A percentile compares a stretch with the other conserved stretches of the same genome.
Evolutionary conservation across 768 basidiomycete species (phyloP).

Genomic region (Russula foetens): DNA sequence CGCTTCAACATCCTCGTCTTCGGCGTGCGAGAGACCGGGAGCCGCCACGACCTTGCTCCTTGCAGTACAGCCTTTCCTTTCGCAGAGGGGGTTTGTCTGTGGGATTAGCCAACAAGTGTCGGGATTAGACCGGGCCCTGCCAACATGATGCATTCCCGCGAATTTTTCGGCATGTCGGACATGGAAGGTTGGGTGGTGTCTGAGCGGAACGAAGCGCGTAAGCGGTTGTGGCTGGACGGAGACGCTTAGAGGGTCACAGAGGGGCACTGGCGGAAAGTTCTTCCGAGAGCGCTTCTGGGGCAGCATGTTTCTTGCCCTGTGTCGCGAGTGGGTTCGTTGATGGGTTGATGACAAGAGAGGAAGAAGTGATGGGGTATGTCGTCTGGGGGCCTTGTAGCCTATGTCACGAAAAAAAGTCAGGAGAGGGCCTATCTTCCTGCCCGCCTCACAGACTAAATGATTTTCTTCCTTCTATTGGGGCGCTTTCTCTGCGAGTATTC

Average conservation of each 20-base stretch:
- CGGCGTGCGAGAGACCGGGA: constrained; percentile 54
- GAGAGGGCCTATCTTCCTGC: too few relatives aligned
- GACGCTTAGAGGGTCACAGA: constrained; percentile 52
- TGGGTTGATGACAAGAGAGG: constrained; percentile 47
- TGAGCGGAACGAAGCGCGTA: constrained; percentile 63
- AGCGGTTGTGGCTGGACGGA: constrained; percentile 40
- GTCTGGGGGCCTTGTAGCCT: constrained; percentile 55
- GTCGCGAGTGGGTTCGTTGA: constrained; percentile 72
- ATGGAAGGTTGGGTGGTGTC: constrained; percentile 33
- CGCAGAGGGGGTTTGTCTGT: constrained; percentile 38
- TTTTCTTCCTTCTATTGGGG: too few relatives aligned
- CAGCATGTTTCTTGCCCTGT: constrained; percentile 85
- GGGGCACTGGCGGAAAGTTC: constrained; percentile 41
- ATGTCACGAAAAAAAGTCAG: too few relatives aligned
- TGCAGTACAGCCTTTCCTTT: constrained; percentile 33
- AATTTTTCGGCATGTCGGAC: constrained; percentile 67
- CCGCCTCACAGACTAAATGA: too few relatives aligned
- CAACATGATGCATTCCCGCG: constrained; percentile 36
- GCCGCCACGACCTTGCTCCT: constrained; percentile 50
- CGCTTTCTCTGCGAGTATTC: too few relatives aligned
- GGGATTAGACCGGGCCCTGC: neutral
- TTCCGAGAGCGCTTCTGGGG: constrained; percentile 59
- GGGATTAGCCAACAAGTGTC: constrained; percentile 12
- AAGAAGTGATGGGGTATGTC: constrained; percentile 35
- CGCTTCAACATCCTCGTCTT: constrained; percentile 75